These are phyloP conservation scores for Urostyla sp. DNA, from an alignment of 73 alveolate genomes.

Conservation along the genomic window DNA sequence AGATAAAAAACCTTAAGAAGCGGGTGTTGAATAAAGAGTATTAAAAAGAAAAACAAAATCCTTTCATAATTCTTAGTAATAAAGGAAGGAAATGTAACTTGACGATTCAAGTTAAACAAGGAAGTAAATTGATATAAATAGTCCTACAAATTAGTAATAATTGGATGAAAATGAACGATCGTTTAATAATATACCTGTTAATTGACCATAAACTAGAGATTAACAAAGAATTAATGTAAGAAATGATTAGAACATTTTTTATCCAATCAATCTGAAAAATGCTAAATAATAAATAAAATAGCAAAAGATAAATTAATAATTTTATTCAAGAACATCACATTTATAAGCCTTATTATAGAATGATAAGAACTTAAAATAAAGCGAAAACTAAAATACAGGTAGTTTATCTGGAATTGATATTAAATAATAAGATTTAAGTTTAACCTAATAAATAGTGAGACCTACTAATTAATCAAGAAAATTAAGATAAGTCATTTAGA, in stretches of 20 bases:
- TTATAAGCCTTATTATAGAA: no score
- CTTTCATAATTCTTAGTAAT: background rate
- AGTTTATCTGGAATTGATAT: no score
- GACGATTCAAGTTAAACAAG: background rate
- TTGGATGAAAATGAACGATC: background rate
- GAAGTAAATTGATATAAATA: background rate
- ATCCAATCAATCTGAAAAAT: background rate
- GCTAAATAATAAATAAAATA: background rate
- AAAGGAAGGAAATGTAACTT: background rate
- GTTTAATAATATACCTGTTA: background rate
- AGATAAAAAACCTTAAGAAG: background rate
- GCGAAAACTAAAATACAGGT: no score
- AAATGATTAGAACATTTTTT: background rate
- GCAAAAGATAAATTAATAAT: slow-evolving; percentile 10
- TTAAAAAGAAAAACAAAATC: background rate
- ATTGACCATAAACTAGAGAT: slow-evolving; percentile 34
- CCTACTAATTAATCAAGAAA: no score
- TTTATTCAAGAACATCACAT: slow-evolving; percentile 17
- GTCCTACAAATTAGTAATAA: background rate
- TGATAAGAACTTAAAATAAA: no score
- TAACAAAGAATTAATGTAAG: background rate
- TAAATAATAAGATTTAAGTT: no score
- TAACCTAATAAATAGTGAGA: no score
- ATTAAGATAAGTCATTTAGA: no score
- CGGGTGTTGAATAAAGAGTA: background rate